Conservation (phyloP, 805 yeast genomes). For the Cyberlindnera subsufficiens region DNA sequence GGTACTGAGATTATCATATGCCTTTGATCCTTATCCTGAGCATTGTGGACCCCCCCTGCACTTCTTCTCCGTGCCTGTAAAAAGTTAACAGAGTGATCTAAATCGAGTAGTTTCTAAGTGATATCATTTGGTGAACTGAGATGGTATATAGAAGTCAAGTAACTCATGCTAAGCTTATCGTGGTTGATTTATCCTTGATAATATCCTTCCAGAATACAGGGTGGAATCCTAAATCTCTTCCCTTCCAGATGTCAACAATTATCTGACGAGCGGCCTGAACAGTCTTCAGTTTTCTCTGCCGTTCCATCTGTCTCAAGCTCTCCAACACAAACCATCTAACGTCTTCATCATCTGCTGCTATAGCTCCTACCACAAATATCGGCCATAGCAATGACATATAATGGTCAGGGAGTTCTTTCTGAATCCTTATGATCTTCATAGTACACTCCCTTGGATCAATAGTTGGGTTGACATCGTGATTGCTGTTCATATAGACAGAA, state of each 20-base stretch:
- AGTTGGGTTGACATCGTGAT: constrained; percentile 7
- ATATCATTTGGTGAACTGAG: too few species aligned
- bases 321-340: constrained; percentile 34
- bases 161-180: constrained; percentile 33
- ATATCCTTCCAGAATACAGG: constrained; percentile 32
- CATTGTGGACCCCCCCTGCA: too few species aligned
- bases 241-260: constrained; percentile 34
- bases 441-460: constrained; percentile 15
- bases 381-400: constrained; percentile 38
- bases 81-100: too few species aligned
- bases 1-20: too few species aligned
- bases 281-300: constrained; percentile 31
- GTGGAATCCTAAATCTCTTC: constrained; percentile 27
- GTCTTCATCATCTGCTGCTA: constrained; percentile 27
- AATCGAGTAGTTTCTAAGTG: too few species aligned
- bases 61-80: too few species aligned
- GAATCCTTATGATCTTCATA: constrained; percentile 20
- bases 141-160: too few species aligned
- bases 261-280: constrained; percentile 31
- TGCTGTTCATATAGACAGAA: constrained; percentile 25
- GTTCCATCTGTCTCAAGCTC: constrained; percentile 29
- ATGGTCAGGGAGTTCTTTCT: constrained; percentile 23
- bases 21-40: too few species aligned
- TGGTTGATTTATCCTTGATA: constrained; percentile 29
- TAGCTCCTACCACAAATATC: constrained; percentile 32